These are phyloP conservation scores for Botryosphaeria agaves DNA, from an alignment of 2,329 filamentous ascomycete genomes.

Conservation along the genomic window DNA sequence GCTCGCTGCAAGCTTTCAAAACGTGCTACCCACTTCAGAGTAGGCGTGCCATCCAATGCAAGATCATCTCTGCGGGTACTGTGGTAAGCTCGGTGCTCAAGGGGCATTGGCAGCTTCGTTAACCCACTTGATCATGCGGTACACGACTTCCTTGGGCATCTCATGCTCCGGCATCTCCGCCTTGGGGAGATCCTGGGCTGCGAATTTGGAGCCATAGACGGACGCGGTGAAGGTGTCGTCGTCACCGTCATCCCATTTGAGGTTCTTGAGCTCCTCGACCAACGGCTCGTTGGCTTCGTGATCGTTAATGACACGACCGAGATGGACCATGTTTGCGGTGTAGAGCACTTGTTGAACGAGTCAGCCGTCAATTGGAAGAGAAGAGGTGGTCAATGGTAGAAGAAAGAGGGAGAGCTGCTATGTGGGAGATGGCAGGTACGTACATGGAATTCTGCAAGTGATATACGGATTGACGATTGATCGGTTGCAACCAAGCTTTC, in stretches of 20 bases:
- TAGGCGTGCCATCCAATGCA: conserved; percentile 79
- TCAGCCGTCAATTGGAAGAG: background rate
- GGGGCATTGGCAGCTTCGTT: background rate
- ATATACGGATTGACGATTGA: too few species aligned
- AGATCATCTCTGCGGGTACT: conserved; percentile 47
- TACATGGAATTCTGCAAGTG: too few species aligned
- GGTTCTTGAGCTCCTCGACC: conserved; percentile 26
- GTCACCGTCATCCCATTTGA: conserved; percentile 25
- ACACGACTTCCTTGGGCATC: conserved; percentile 88
- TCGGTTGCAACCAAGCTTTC: too few species aligned
- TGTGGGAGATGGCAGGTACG: too few species aligned
- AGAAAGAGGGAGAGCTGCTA: background rate
- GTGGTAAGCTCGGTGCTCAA: conserved; percentile 2
- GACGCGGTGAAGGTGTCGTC: conserved; percentile 50
- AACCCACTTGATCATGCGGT: conserved; percentile 68
- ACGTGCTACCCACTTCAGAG: conserved; percentile 55
- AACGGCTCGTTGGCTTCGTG: conserved; percentile 19
- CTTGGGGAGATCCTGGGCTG: conserved; percentile 60
- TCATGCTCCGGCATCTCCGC: conserved; percentile 76
- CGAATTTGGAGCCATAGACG: conserved; percentile 79
- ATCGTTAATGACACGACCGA: conserved; percentile 24
- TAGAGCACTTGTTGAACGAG: too few species aligned
- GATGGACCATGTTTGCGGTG: conserved; percentile 29
- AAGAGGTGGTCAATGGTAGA: background rate
- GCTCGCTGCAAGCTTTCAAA: conserved; percentile 3